Evolutionary conservation across 176 grass and related monocot genomes (phyloP), one percentile per base, ranked within the genome.

Genomic region (Zizania latifolia): DNA sequence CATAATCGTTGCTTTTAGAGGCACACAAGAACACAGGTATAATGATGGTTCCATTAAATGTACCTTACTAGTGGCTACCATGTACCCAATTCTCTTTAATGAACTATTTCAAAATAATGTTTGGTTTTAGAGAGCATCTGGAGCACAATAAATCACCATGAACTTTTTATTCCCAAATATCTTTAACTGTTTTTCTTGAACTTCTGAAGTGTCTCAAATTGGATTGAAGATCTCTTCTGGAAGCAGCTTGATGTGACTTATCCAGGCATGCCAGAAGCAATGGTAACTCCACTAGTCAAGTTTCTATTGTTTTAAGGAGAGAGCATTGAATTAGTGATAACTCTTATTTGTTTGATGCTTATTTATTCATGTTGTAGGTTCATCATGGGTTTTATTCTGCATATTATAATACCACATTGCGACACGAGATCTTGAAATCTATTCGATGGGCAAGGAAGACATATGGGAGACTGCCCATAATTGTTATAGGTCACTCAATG

Each of bases 181-280:
- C 2, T 78, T 53, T 62, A 28, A 71, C 30, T 33, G 43, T 8
- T 13, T 77, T 13, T 5, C 35, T 64, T 71, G 43, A 57, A 19
- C 12, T 75, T 78, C 29, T 78, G 28, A 54, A 97, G 93, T 26
- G 61, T 88, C 56, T 72, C 69, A 39, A 93, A 97, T 68, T 93
- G 93, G 93, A 86, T 97, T 58, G 93, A 97, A 85, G 93, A 97
- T 90, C 74, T 97, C 48, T 97, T 93, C 69, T 97, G 87, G 87
- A 93, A 88, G 86, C 90, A 97, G 81, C 87, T 97, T n/a, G 87
- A 97, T 97, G 85, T 90, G 34, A 78, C 85, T 73, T 97, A 97
- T 78, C 93, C 93, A 45, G 93, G 93, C 80, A 93, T 97, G 90
- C 90, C 90, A 60, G 83, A 90, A 79, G 93, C 93, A 50, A 97